Base-by-base conservation (phyloP, 495 filamentous ascomycete species). In the Penicillium paxilli region DNA sequence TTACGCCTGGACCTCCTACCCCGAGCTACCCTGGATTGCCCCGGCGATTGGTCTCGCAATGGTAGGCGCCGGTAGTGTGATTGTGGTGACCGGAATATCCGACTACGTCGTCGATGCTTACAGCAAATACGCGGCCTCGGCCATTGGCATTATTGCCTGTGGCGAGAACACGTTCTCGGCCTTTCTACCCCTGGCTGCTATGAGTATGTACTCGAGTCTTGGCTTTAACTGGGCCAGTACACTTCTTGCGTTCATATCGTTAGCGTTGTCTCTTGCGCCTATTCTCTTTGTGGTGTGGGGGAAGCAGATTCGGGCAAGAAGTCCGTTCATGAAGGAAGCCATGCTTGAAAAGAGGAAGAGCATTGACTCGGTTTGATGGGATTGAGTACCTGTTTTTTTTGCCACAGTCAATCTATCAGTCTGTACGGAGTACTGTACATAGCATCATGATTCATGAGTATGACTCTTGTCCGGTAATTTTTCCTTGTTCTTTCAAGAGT, bases 201-300 rank as follows among this genome's bases (percentile, higher is more conserved):
- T 59, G 60, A 63, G 60, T 33, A 75, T 79, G 71, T 79, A 79
- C 54, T 58, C 54, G 0, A 64, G 58, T 3, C 54, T 78, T 6
- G 75, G 75, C 5, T 69, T 73, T 49, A 62, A 73, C 40, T 79
- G 76, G 76, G 76, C 76, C 10, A 74, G 70, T 47, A 70, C 65
- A 2, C 32, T 79, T 16, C 57, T 77, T 25, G 76, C 55, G 17
- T 74, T 76, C 40, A 56, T 78, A 10, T 60, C 68, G 7, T 38
- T 75, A 25, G 55, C 47, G 17, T 49, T 78, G 17, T 66, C 61
- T 23, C 42, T 69, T 30, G 63, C 63, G 21, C 73, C 73, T 1
- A 54, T 71, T n/a, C 44, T 68, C 23, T 52, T 70, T 44, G 44
- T 70, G 11, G 59, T 65, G 38, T 66, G 60, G 35, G 67, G 67